phyloP scores from a whole-genome alignment of 2,329 filamentous ascomycete genomes.

The Cordyceps militaris region DNA sequence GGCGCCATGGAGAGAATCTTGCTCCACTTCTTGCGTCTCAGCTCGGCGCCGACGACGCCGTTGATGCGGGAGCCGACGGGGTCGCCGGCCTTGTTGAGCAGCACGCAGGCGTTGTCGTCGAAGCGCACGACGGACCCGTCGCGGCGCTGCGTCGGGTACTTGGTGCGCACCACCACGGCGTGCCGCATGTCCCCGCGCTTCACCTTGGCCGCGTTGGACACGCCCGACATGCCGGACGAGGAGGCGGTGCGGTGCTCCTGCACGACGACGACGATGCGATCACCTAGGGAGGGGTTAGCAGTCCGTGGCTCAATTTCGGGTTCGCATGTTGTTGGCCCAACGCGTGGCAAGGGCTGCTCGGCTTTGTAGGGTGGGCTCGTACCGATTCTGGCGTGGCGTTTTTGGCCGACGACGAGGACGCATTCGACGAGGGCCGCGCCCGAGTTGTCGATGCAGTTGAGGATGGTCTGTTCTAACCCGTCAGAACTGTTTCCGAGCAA shows the following conservation, averaged over 20 bases:
- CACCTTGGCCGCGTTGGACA: conserved; percentile 79
- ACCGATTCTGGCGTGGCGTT: conserved; percentile 85
- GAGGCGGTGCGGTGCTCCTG: conserved; percentile 86
- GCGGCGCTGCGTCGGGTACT: conserved; percentile 75
- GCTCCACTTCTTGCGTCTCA: conserved; percentile 91
- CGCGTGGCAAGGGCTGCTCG: background rate
- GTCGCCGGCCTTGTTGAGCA: conserved; percentile 95
- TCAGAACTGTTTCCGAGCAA: background rate
- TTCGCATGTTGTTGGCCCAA: background rate
- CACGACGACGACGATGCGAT: conserved; percentile 94
- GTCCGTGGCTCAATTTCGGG: too few species aligned
- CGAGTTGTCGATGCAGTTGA: conserved; percentile 99
- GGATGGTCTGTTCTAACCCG: conserved; percentile 64
- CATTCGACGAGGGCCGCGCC: conserved; percentile 96
- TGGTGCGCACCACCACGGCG: conserved; percentile 88
- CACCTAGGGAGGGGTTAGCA: conserved; percentile 49
- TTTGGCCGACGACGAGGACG: conserved; percentile 85
- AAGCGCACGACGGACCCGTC: conserved; percentile 90
- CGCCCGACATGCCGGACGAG: conserved; percentile 63
- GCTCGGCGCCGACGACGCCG: conserved; percentile 82
- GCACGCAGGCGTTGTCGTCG: conserved; percentile 95
- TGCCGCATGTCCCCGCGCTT: conserved; percentile 94
- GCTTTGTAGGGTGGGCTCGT: conserved; percentile 25
- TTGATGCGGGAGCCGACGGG: conserved; percentile 90
- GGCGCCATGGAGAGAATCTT: conserved; percentile 96